Percentiles rank a stretch among this genome's conserved stretches.
Evolutionary conservation across 2,329 filamentous ascomycete species (phyloP).

Genomic region (Sporothrix dimorphospora): DNA sequence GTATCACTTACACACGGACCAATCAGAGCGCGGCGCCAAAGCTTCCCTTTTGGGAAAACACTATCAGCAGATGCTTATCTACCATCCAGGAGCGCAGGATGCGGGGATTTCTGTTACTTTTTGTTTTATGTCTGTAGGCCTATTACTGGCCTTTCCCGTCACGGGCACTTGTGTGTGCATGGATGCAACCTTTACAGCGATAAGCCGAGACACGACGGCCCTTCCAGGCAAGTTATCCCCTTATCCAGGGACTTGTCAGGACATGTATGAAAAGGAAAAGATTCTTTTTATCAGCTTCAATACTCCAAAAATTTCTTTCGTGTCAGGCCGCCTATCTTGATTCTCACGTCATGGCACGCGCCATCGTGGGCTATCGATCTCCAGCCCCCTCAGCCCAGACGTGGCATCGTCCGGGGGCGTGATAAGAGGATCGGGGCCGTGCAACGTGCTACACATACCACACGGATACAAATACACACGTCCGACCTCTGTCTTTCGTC

Average conservation of each 20-base stretch:
- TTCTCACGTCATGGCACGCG: not conserved
- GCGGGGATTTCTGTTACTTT: not conserved
- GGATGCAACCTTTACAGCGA: not conserved
- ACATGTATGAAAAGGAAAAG: not conserved
- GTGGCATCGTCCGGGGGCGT: not conserved
- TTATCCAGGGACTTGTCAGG: not conserved
- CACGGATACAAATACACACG: constrained; percentile 5
- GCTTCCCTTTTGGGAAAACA: constrained; percentile 7
- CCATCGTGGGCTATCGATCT: not conserved
- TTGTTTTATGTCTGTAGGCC: too few relatives aligned
- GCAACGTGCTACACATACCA: not conserved
- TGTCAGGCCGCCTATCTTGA: constrained; percentile 5
- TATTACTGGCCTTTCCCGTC: not conserved
- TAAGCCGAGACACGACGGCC: not conserved
- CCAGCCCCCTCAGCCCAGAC: not conserved
- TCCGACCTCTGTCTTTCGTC: not conserved
- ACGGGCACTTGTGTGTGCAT: not conserved
- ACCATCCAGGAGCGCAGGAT: not conserved
- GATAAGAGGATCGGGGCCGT: not conserved
- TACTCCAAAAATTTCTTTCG: too few relatives aligned
- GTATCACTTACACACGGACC: constrained; percentile 11
- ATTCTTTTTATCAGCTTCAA: not conserved
- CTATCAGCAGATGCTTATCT: not conserved
- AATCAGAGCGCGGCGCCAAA: constrained; percentile 14
- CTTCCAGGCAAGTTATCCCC: not conserved